Evolutionary conservation across 306 rosid genomes (phyloP).

Genomic region (Pyrus betulifolia): DNA sequence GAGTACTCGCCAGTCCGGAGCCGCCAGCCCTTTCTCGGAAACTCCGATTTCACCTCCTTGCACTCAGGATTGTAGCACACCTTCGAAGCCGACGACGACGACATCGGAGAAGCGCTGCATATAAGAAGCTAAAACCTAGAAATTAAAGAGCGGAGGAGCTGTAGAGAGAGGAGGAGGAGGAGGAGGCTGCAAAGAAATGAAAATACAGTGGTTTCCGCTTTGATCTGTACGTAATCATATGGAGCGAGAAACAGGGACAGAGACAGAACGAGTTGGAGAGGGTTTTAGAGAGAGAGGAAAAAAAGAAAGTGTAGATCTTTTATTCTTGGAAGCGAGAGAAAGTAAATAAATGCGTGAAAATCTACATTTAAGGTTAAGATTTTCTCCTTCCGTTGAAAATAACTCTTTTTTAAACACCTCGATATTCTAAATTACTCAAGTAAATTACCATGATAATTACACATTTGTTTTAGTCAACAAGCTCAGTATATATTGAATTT

Average conservation of each 20-base stretch:
- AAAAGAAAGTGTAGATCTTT: background rate
- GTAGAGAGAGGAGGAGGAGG: background rate
- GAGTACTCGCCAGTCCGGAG: conserved; percentile 79
- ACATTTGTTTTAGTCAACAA: too few species aligned
- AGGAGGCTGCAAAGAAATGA: background rate
- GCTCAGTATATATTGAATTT: too few species aligned
- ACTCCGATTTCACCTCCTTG: conserved; percentile 67
- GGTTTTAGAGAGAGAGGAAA: conserved; percentile 48
- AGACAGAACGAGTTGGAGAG: conserved; percentile 1
- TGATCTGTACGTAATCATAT: conserved; percentile 49
- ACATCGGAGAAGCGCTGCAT: conserved; percentile 31
- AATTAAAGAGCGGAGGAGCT: background rate
- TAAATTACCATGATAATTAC: too few species aligned
- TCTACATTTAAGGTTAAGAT: too few species aligned
- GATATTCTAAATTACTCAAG: too few species aligned
- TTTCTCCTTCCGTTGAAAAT: too few species aligned
- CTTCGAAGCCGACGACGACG: conserved; percentile 39
- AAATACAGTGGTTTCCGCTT: conserved; percentile 27
- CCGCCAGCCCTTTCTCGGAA: conserved; percentile 85
- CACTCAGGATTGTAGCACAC: conserved; percentile 78
- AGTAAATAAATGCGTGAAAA: background rate
- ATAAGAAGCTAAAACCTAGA: conserved; percentile 24
- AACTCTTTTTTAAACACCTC: too few species aligned
- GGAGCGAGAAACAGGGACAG: conserved; percentile 30
- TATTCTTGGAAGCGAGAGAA: conserved; percentile 23